phyloP scores from a whole-genome alignment of 1,284 basidiomycete species.

The Ustilago sp. region DNA sequence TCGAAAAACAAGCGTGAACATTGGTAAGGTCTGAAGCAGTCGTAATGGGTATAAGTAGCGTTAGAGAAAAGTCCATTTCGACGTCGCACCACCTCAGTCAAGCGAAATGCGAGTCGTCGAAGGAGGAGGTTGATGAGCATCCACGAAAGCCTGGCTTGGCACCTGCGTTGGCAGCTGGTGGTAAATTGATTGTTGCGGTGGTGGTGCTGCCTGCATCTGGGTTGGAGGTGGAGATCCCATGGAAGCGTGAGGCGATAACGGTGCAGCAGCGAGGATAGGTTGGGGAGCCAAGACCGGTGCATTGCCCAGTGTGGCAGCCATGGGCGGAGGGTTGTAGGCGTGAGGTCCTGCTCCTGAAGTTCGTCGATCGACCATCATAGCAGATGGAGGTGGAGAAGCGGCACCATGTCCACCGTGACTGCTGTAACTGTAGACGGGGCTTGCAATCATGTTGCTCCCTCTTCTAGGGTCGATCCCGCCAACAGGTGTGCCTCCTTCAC shows the following conservation, averaged over 20 bases:
- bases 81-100: conserved; percentile 8
- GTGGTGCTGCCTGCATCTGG: neutral
- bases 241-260: neutral
- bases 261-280: conserved; percentile 13
- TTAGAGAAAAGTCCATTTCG: neutral
- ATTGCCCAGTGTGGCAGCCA: conserved; percentile 16
- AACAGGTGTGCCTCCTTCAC: neutral
- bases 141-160: conserved; percentile 4
- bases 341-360: neutral
- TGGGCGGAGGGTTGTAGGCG: conserved; percentile 3
- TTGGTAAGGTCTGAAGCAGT: neutral
- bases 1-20: neutral
- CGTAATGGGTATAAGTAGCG: neutral
- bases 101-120: conserved; percentile 31
- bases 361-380: conserved; percentile 7
- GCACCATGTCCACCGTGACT: neutral
- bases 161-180: conserved; percentile 3
- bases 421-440: conserved; percentile 15
- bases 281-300: conserved; percentile 17
- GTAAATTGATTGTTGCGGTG: neutral
- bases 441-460: conserved; percentile 9
- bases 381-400: neutral
- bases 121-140: conserved; percentile 20
- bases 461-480: conserved; percentile 4
- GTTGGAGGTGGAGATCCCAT: neutral